These are phyloP conservation scores for Kentomonas sorsogonicus DNA, from an alignment of 208 protist genomes.

Conservation along the genomic window DNA sequence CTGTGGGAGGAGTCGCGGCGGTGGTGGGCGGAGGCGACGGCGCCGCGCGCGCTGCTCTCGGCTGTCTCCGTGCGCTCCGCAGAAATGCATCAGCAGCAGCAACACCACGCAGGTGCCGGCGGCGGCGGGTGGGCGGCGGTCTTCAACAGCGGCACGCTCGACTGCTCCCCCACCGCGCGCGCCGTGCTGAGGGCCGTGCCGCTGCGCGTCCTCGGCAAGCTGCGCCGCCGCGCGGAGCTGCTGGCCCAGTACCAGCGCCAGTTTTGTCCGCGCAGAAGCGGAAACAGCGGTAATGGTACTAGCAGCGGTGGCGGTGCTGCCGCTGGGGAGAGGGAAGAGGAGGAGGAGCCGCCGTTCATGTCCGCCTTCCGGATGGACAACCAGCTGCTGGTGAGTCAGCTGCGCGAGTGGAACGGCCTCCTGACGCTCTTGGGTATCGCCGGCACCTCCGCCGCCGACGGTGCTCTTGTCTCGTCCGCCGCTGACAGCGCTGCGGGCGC, in stretches of 20 bases:
- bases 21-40: too few species aligned
- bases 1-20: too few species aligned
- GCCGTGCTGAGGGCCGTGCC: not conserved
- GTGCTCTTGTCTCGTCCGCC: not conserved
- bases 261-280: not conserved
- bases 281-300: too few species aligned
- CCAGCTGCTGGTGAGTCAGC: conserved; percentile 34
- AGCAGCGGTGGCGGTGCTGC: not conserved
- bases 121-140: too few species aligned
- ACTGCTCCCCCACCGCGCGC: not conserved
- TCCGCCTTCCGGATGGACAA: conserved; percentile 17
- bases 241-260: not conserved
- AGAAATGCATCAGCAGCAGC: too few species aligned
- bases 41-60: too few species aligned
- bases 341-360: conserved; percentile 20
- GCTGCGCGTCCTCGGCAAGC: not conserved
- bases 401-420: conserved; percentile 27
- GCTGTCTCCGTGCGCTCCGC: too few species aligned
- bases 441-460: not conserved
- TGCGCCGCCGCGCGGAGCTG: too few species aligned
- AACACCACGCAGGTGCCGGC: too few species aligned
- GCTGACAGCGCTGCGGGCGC: not conserved
- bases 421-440: conserved; percentile 19
- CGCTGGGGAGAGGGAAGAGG: not conserved
- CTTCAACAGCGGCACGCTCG: not conserved